Evolutionary conservation across 2,329 filamentous ascomycete genomes (phyloP).

Genomic region (Penicillium sp.): DNA sequence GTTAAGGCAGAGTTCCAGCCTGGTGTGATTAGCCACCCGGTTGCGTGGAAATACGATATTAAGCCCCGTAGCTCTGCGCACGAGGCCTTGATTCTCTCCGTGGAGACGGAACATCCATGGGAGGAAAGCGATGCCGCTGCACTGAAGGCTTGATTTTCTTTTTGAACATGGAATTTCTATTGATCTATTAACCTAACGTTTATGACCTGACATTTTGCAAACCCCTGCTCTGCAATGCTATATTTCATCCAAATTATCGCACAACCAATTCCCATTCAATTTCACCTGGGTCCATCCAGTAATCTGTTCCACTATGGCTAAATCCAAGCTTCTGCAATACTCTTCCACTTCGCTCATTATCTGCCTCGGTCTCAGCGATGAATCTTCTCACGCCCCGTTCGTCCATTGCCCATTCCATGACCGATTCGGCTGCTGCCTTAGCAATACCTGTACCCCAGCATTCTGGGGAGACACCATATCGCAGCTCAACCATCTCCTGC

Average conservation of each 20-base stretch:
- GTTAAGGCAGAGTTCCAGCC: conserved; percentile 37
- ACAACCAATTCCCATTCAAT: conserved; percentile 20
- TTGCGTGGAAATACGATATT: conserved; percentile 6
- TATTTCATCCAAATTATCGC: neutral
- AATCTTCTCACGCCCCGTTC: conserved; percentile 23
- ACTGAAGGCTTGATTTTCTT: neutral
- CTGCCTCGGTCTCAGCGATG: conserved; percentile 27
- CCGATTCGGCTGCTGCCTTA: conserved; percentile 19
- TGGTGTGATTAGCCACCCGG: conserved; percentile 34
- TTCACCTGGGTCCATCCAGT: conserved; percentile 23
- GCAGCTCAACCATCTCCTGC: conserved; percentile 29
- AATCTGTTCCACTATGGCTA: conserved; percentile 16
- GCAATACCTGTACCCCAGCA: conserved; percentile 27
- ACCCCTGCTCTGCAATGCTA: neutral
- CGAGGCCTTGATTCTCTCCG: neutral
- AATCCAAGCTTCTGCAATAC: conserved; percentile 27
- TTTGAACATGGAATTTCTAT: neutral
- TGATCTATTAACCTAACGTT: neutral
- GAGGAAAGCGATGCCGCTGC: conserved; percentile 1
- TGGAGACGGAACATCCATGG: conserved; percentile 2
- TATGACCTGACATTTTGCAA: neutral
- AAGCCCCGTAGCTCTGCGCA: neutral
- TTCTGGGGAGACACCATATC: conserved; percentile 24
- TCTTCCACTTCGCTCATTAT: conserved; percentile 23
- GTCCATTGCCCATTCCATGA: conserved; percentile 23